Percentiles rank a stretch among this genome's conserved stretches.
These are phyloP conservation scores for Pyrenophora tritici-repentis DNA, from an alignment of 2,329 filamentous ascomycete species.

Conservation along the genomic window DNA sequence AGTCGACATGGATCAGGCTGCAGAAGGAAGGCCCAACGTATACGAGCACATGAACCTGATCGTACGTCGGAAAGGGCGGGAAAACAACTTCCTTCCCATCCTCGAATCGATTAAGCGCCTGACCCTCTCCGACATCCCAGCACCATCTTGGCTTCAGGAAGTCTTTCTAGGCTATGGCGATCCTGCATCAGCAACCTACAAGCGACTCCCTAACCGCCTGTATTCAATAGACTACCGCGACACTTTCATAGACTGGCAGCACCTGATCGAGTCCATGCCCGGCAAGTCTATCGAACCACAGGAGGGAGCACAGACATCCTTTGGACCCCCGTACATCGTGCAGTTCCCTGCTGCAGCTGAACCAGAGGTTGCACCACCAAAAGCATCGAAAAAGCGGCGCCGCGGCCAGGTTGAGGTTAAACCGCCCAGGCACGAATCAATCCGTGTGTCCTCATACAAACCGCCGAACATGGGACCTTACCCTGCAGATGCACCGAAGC, in stretches of 20 bases:
- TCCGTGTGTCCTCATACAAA: conserved; percentile 88
- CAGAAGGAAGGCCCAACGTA: conserved; percentile 72
- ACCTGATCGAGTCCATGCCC: conserved; percentile 87
- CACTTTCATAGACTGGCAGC: conserved; percentile 94
- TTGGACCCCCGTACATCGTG: conserved; percentile 86
- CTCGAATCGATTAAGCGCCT: conserved; percentile 89
- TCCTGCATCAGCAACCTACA: conserved; percentile 84
- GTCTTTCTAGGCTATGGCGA: conserved; percentile 98
- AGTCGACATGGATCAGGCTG: conserved; percentile 69
- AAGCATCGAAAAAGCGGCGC: conserved; percentile 82
- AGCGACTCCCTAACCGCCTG: conserved; percentile 76
- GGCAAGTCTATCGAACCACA: conserved; percentile 83
- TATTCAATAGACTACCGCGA: conserved; percentile 87
- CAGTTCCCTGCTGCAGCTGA: conserved; percentile 58
- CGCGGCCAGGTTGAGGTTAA: conserved; percentile 70
- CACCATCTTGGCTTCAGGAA: conserved; percentile 92
- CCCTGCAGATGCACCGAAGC: conserved; percentile 77
- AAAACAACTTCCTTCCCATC: conserved; percentile 97
- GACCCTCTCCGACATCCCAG: conserved; percentile 79
- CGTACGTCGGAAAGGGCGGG: conserved; percentile 78
- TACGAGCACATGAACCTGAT: conserved; percentile 87
- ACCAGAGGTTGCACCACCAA: conserved; percentile 53
- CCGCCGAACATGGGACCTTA: conserved; percentile 90
- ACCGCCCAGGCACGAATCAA: conserved; percentile 62
- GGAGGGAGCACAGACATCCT: conserved; percentile 71